These are phyloP conservation scores for Populus hybrid DNA, from an alignment of 441 rosid species.

Conservation along the genomic window DNA sequence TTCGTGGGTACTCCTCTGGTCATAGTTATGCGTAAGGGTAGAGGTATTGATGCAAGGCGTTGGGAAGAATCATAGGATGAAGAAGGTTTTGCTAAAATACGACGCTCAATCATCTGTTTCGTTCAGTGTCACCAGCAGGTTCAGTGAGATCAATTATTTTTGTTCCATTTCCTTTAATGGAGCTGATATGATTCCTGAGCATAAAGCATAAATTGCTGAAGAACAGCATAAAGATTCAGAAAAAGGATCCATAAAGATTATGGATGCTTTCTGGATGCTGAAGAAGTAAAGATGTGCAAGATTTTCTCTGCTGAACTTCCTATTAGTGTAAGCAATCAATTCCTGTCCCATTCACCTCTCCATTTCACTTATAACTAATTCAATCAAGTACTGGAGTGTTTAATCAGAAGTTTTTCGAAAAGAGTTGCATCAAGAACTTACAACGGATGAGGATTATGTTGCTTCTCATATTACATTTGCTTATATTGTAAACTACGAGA, in stretches of 20 bases:
- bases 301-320: constrained; percentile 58
- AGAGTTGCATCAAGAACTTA: too few species aligned
- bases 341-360: neutral
- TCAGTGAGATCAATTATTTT: neutral
- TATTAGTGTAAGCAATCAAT: constrained; percentile 39
- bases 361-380: neutral
- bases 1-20: constrained; percentile 64
- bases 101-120: constrained; percentile 76
- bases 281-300: constrained; percentile 47
- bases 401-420: too few species aligned
- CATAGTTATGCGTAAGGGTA: constrained; percentile 50
- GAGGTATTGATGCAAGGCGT: constrained; percentile 72
- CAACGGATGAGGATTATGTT: neutral
- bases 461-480: too few species aligned
- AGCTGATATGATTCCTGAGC: constrained; percentile 31
- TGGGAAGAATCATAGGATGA: constrained; percentile 77
- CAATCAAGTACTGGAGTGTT: too few species aligned
- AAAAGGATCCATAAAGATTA: constrained; percentile 41
- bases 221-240: constrained; percentile 46
- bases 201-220: constrained; percentile 51
- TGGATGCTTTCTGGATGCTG: constrained; percentile 30
- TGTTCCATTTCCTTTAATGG: neutral
- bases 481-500: too few species aligned
- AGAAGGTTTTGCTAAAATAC: constrained; percentile 66
- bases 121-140: constrained; percentile 72